Evolutionary conservation across 2,329 filamentous ascomycete species (phyloP), one percentile per base, ranked within the genome.

Genomic region (Elsinoe necatrix): DNA sequence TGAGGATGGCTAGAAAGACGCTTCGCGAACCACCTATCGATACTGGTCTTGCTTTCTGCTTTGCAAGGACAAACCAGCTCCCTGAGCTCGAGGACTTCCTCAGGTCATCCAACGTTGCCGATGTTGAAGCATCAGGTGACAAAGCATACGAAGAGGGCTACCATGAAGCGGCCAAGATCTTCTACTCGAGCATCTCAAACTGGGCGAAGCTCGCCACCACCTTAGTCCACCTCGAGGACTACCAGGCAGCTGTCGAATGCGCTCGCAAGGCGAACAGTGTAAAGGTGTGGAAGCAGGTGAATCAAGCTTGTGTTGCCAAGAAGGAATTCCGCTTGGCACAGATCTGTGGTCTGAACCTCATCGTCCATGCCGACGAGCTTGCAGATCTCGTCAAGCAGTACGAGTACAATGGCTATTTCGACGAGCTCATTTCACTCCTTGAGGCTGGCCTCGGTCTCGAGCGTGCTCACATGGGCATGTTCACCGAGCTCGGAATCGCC

Each of bases 121-220:
- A 98, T 70, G 81, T 97, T 55, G 93, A 98, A 70, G 88, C 93
- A 64, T 97, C 90, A 59, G 93, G 93, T 77, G 93, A 98, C 80
- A 96, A 96, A 79, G 92, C 93, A 20, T 97, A 95, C 64, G 87
- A 85, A 61, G 93, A 98, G 74, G 92, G 92, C 59, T 85, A 89
- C 68, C 92, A 93, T 68, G 87, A 97, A 77, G 93, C 93, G 42
- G 89, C 93, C 62, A 98, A 98, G 82, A 97, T 98, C 68, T 98
- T 97, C 81, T 98, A 85, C 77, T 89, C 84, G 57, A 97, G 89
- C 76, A 95, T 98, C 70, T 98, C 93, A 56, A 98, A 98, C 81
- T 98, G 93, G 93, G 92, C 92, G 57, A 98, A 98, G 79, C 84
- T 98, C 66, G 91, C 93, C 12, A 97, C 93, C 9, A 98, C 93